A percentile compares a stretch with the other conserved stretches of the same genome.
Evolutionary conservation across 768 basidiomycete genomes (phyloP).

Genomic region (Mycena alexandri): DNA sequence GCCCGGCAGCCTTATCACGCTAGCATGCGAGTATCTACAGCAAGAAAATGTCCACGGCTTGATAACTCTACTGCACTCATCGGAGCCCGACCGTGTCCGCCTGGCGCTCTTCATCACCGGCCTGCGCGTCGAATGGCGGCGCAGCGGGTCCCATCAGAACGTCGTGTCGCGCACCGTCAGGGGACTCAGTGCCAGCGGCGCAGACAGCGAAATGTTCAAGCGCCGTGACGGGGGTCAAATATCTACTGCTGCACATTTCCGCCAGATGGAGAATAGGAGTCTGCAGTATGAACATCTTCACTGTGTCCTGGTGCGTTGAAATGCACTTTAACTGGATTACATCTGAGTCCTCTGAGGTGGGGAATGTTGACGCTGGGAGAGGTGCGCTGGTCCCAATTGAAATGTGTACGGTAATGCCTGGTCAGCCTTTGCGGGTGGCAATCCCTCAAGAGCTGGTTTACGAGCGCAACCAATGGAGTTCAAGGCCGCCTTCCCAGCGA

Average conservation of each 20-base stretch:
- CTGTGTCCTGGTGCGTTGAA: slow-evolving; percentile 64
- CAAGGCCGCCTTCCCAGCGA: slow-evolving; percentile 70
- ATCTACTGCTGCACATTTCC: slow-evolving; percentile 57
- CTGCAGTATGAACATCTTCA: slow-evolving; percentile 63
- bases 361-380: slow-evolving; percentile 49
- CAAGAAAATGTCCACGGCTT: background rate
- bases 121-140: slow-evolving; percentile 50
- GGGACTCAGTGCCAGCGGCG: slow-evolving; percentile 61
- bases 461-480: slow-evolving; percentile 73
- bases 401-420: slow-evolving; percentile 68
- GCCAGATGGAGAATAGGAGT: slow-evolving; percentile 36
- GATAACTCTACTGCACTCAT: slow-evolving; percentile 43
- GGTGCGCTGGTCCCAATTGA: slow-evolving; percentile 75
- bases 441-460: slow-evolving; percentile 74
- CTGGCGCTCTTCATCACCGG: slow-evolving; percentile 54
- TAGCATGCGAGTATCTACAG: slow-evolving; percentile 68
- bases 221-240: slow-evolving; percentile 57
- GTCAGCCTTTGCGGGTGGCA: slow-evolving; percentile 80
- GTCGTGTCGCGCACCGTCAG: slow-evolving; percentile 1
- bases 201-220: slow-evolving; percentile 60
- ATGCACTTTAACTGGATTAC: slow-evolving; percentile 11
- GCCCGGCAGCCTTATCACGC: slow-evolving; percentile 66
- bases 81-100: slow-evolving; percentile 60
- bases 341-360: slow-evolving; percentile 56
- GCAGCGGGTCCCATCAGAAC: slow-evolving; percentile 60